Evolutionary conservation across 2,329 filamentous ascomycete genomes (phyloP), one percentile per base, ranked within the genome.

Genomic region (Arthrobotrys megalospora): DNA sequence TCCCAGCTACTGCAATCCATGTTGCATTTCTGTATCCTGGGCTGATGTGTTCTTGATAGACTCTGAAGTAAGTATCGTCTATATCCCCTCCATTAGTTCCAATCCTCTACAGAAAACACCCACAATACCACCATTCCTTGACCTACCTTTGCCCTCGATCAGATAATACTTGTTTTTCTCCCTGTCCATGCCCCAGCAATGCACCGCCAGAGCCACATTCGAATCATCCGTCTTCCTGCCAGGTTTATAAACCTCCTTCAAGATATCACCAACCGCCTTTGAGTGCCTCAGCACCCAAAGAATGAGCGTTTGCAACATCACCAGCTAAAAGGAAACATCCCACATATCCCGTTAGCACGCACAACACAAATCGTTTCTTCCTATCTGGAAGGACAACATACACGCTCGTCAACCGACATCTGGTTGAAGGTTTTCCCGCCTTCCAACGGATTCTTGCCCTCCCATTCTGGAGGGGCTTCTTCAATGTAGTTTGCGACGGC

Each of bases 151-250:
- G 28, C 96, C 96, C 85, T 99, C 96, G 79, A 99, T 89, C 58
- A 99, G 87, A 86, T 92, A 99, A 85, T 98, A 99, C 76, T 94
- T 91, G 70, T 96, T 91, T 86, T 96, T 97, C 82, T 97, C 91
- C 80, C 92, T 93, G 83, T 97, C 94, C 11, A 90, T 89, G 7
- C 94, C 94, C 94, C 94, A 97, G 3, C 93, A 90, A 83, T 97
- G 94, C 53, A 97, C 92, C 0, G 93, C 94, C 41, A 96, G 87
- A 7, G 94, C 92, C 81, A 97, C 93, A 83, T 97, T 97, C 55
- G 89, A 86, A 81, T 92, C 90, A 80, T 90, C 90, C 76, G 90
- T 93, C 82, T 95, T 92, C 76, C 95, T 92, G 79, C 90, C 89
- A 85, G 94, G 91, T 85, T 97, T 95, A 88, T 98, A 96, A 14